phyloP scores from a whole-genome alignment of 805 yeast genomes.

The Saturnispora halmiae region DNA sequence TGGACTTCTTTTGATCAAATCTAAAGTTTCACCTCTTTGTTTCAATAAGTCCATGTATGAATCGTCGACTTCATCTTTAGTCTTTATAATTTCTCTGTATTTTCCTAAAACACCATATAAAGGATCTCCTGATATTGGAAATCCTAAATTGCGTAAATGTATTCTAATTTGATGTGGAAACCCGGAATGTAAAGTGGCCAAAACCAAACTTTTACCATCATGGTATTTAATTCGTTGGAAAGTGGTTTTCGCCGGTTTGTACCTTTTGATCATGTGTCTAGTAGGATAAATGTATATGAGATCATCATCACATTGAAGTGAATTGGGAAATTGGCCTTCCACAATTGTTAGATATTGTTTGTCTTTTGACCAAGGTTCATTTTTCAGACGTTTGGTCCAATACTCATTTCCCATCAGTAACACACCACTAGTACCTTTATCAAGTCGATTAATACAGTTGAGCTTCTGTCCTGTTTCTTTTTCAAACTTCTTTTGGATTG shows the following conservation, averaged over 20 bases:
- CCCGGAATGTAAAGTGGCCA: conserved; percentile 40
- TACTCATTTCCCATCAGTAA: conserved; percentile 34
- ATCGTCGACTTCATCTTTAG: conserved; percentile 7
- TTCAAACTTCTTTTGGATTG: conserved; percentile 37
- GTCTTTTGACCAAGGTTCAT: conserved; percentile 12
- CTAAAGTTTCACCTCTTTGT: conserved; percentile 11
- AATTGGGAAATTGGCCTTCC: conserved; percentile 31
- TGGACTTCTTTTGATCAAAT: conserved; percentile 15
- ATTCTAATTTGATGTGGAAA: conserved; percentile 48
- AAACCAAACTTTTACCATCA: conserved; percentile 31
- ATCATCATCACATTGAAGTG: conserved; percentile 30
- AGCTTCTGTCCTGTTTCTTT: conserved; percentile 19
- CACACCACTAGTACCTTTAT: conserved; percentile 44
- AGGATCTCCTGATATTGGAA: conserved; percentile 28
- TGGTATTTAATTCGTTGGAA: conserved; percentile 22
- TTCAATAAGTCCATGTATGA: conserved; percentile 11
- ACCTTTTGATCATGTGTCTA: conserved; percentile 16
- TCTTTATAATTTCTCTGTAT: conserved; percentile 9
- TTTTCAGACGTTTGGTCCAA: conserved; percentile 23
- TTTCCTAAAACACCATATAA: conserved; percentile 20
- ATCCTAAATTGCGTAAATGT: conserved; percentile 39
- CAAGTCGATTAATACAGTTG: conserved; percentile 40
- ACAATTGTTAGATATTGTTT: conserved; percentile 40
- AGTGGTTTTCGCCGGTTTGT: conserved; percentile 16
- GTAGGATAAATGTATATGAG: conserved; percentile 22